These are phyloP conservation scores for Boletus reticuloceps DNA, from an alignment of 768 basidiomycete genomes.

Conservation along the genomic window DNA sequence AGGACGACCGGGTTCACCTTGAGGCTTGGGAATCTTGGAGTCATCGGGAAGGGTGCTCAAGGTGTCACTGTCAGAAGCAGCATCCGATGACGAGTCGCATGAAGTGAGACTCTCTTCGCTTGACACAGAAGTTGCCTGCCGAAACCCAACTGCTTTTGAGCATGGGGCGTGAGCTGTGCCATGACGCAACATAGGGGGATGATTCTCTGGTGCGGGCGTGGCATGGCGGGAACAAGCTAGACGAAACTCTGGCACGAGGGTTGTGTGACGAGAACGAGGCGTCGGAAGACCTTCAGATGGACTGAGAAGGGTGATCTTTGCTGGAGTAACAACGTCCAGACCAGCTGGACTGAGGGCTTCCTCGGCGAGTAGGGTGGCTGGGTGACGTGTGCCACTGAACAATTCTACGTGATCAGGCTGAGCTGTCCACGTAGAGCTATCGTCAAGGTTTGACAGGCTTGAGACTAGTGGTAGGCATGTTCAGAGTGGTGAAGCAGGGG, in stretches of 20 bases:
- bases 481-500: neutral
- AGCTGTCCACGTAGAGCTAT: neutral
- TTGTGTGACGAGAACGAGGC: neutral
- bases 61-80: neutral
- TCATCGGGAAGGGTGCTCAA: too few species aligned
- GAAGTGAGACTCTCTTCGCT: neutral
- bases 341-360: too few species aligned
- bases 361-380: too few species aligned
- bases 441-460: neutral
- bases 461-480: neutral
- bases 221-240: neutral
- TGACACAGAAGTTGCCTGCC: neutral
- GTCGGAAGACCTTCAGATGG: too few species aligned
- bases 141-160: neutral
- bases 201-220: neutral
- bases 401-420: neutral
- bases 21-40: neutral
- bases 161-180: neutral
- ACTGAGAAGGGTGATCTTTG: too few species aligned
- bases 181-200: neutral
- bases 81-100: neutral
- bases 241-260: neutral
- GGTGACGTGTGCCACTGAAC: too few species aligned
- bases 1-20: neutral
- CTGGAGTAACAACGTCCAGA: too few species aligned